These are phyloP conservation scores for Remersonia thermophila DNA, from an alignment of 2,329 filamentous ascomycete species.

Conservation along the genomic window DNA sequence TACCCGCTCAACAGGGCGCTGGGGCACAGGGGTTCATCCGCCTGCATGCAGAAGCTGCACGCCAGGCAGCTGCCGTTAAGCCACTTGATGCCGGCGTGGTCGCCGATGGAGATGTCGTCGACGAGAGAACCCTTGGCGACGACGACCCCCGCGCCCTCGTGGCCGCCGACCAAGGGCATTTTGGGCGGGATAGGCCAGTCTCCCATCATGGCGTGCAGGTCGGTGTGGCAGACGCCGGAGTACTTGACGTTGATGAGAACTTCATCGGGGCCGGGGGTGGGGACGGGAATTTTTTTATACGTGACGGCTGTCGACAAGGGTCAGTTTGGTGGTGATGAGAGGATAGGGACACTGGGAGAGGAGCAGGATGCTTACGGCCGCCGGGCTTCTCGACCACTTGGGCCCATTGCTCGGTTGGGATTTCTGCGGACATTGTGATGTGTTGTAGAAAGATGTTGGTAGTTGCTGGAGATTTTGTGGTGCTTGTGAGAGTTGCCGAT, in stretches of 20 bases:
- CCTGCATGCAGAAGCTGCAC: constrained; percentile 71
- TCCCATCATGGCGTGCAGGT: constrained; percentile 66
- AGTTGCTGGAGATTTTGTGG: neutral
- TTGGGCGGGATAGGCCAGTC: constrained; percentile 83
- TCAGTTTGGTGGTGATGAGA: neutral
- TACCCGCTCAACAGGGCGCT: constrained; percentile 71
- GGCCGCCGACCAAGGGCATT: constrained; percentile 73
- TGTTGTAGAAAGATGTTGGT: no score
- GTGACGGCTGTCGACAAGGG: constrained; percentile 35
- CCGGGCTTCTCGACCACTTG: constrained; percentile 78
- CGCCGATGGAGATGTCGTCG: constrained; percentile 65
- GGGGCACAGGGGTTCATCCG: constrained; percentile 73
- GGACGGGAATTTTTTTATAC: constrained; percentile 74
- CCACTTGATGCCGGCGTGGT: constrained; percentile 86
- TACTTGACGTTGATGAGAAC: constrained; percentile 86
- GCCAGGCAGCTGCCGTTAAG: constrained; percentile 75
- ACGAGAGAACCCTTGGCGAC: constrained; percentile 71
- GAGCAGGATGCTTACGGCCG: constrained; percentile 43
- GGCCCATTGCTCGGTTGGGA: constrained; percentile 82
- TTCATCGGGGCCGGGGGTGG: constrained; percentile 73
- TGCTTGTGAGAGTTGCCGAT: constrained; percentile 1
- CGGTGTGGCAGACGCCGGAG: constrained; percentile 84
- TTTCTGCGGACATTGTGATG: no score
- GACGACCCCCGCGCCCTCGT: constrained; percentile 68
- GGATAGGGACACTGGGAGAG: no score